phyloP scores from a whole-genome alignment of 768 basidiomycete genomes.

The Lentinus brumalis region DNA sequence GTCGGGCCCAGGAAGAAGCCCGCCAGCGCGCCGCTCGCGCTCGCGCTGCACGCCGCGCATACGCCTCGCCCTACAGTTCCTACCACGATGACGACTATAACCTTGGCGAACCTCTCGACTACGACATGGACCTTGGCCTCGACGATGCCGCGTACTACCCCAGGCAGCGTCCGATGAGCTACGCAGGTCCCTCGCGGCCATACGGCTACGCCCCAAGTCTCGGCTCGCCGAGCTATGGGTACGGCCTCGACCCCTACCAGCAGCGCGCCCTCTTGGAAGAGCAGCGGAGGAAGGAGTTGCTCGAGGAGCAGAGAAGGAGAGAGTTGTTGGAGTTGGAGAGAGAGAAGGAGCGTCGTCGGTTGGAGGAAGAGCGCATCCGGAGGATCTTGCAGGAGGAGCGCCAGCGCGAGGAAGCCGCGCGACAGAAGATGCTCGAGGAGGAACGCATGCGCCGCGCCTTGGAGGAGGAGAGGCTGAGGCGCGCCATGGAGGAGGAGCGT shows the following conservation, averaged over 20 bases:
- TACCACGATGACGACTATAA: constrained; percentile 26
- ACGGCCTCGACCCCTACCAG: constrained; percentile 18
- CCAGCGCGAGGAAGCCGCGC: constrained; percentile 19
- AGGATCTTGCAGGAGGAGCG: constrained; percentile 18
- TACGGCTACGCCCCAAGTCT: neutral
- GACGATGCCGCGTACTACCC: constrained; percentile 10
- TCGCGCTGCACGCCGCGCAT: constrained; percentile 26
- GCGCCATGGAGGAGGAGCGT: constrained; percentile 16
- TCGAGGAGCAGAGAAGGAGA: constrained; percentile 22
- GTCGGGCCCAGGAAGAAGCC: constrained; percentile 31
- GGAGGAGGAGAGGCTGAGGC: constrained; percentile 16
- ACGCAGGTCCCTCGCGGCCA: constrained; percentile 4
- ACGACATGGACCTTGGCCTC: constrained; percentile 9
- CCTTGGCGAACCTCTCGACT: constrained; percentile 10
- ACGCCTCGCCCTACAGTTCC: constrained; percentile 24
- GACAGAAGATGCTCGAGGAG: constrained; percentile 22
- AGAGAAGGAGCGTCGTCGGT: constrained; percentile 18
- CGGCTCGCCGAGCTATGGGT: constrained; percentile 10
- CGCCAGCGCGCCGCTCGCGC: constrained; percentile 31
- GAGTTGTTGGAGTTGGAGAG: constrained; percentile 18
- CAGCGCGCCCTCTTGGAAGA: constrained; percentile 24
- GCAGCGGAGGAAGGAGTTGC: constrained; percentile 23
- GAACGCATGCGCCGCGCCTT: constrained; percentile 9
- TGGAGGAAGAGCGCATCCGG: constrained; percentile 25
- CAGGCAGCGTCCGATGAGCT: constrained; percentile 9